Evolutionary conservation across 2,329 filamentous ascomycete genomes (phyloP), one percentile per base, ranked within the genome.

Genomic region (Nemania serpens): DNA sequence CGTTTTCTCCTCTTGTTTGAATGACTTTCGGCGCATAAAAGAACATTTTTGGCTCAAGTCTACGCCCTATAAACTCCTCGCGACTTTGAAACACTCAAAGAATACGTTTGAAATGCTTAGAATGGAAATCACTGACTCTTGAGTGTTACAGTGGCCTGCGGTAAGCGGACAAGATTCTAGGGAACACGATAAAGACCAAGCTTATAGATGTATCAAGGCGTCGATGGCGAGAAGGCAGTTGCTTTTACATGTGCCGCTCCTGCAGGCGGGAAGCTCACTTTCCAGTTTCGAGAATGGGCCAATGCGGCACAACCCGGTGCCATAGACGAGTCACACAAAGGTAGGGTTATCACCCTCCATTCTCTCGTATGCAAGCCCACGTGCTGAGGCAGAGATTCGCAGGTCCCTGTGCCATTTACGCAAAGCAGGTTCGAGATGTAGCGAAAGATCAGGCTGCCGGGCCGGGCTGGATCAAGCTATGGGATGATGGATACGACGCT

Each of bases 401-500:
- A 72, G 90, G 90, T 0, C 88, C 90, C 50, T 91, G 89, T 70
- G 83, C 88, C 29, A 83, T 92, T 22, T 93, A 92, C 75, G 79
- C 91, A 76, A 92, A 92, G 78, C 84, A 85, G 69, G 83, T 91
- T 1, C 75, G 79, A 65, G 80, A 86, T 59, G 85, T 87, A 60
- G 76, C 76, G 12, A 72, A 71, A 20, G 77, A 80, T 64, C 74
- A 82, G 12, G 85, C 85, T 51, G 77, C 81, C 22, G 89, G 89
- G 4, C 76, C 80, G 52, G 89, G 89, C 41, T 93, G 90, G 90
- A 90, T 93, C 81, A 92, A 92, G 81, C 84, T 93, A 71, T 91
- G 83, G 79, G 83, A 90, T 59, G 82, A 88, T 53, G 88, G 87
- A 47, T 91, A 89, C 75, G 81, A 90, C 68, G 72, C 76, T 5